Conservation (phyloP, 2,329 filamentous ascomycete genomes). For the Epicoccum sorghinum region DNA sequence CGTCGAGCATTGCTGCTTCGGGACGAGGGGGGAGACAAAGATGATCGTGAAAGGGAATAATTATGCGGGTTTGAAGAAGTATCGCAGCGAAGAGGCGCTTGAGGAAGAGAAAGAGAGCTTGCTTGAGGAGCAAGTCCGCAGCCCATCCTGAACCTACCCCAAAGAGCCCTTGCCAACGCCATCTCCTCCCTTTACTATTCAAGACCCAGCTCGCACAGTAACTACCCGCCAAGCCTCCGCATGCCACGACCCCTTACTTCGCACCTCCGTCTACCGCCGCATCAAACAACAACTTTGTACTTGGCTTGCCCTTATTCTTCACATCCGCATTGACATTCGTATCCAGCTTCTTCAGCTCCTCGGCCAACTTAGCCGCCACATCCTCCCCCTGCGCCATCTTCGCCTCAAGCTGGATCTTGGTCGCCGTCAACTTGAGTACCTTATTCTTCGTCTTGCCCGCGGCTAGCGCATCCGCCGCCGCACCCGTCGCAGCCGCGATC, state of each 20-base stretch:
- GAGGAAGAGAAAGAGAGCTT: conserved; percentile 7
- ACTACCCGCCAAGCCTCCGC: background rate
- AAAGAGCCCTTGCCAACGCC: background rate
- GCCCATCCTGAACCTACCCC: background rate
- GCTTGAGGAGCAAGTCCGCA: background rate
- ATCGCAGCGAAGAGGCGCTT: background rate
- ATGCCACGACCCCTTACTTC: background rate
- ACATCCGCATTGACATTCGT: conserved; percentile 60
- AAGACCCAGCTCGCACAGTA: too few species aligned
- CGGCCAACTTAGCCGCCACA: conserved; percentile 52
- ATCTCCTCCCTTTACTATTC: background rate
- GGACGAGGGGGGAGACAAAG: conserved; percentile 45
- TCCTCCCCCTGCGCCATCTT: conserved; percentile 60
- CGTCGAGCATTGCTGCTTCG: conserved; percentile 50
- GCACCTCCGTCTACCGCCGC: conserved; percentile 28
- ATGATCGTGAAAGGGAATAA: conserved; percentile 46
- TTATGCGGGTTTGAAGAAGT: conserved; percentile 43
- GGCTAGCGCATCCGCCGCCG: conserved; percentile 52
- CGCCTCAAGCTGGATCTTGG: conserved; percentile 59
- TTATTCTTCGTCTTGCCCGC: conserved; percentile 67
- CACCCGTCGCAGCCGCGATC: conserved; percentile 55
- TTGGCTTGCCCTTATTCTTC: conserved; percentile 55
- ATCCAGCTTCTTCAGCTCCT: conserved; percentile 59
- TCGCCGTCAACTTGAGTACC: conserved; percentile 63
- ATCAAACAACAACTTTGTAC: conserved; percentile 40